Evolutionary conservation across 2,329 filamentous ascomycete species (phyloP).

Genomic region (Hypomyces rosellus): DNA sequence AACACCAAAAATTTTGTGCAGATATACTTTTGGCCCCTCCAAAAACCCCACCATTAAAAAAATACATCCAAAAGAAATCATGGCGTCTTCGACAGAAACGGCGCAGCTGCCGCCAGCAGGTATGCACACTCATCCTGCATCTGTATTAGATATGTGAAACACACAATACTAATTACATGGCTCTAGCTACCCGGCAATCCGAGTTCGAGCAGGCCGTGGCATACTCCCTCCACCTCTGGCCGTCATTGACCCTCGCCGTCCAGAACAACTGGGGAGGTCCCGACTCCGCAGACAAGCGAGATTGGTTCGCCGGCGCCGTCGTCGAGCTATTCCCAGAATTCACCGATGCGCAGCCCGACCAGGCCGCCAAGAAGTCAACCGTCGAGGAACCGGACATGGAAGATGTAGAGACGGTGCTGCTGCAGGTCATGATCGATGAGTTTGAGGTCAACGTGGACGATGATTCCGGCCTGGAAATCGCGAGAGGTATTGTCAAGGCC

Average conservation of each 20-base stretch:
- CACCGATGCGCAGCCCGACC: conserved; percentile 28
- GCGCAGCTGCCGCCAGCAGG: conserved; percentile 26
- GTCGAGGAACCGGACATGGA: conserved; percentile 58
- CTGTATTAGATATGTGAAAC: conserved; percentile 6
- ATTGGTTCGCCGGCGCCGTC: conserved; percentile 90
- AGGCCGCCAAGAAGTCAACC: conserved; percentile 18
- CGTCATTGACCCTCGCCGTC: conserved; percentile 79
- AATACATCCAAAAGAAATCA: conserved; percentile 17
- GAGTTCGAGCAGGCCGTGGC: conserved; percentile 84
- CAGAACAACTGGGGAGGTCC: conserved; percentile 84
- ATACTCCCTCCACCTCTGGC: conserved; percentile 81
- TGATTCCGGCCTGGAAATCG: conserved; percentile 70
- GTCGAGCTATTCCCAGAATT: conserved; percentile 75
- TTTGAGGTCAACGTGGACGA: conserved; percentile 93
- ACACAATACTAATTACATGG: not conserved
- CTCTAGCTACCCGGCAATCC: conserved; percentile 48
- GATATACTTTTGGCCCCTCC: conserved; percentile 21
- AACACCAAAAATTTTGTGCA: conserved; percentile 12
- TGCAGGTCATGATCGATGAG: conserved; percentile 92
- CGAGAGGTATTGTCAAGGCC: conserved; percentile 63
- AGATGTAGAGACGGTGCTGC: conserved; percentile 76
- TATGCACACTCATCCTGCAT: conserved; percentile 9
- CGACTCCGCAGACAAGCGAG: conserved; percentile 77
- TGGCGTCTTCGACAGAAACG: conserved; percentile 26
- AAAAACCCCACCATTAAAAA: conserved; percentile 24